Base-by-base conservation (phyloP, 768 basidiomycete species). In the Tylopilus vinaceipallidus region DNA sequence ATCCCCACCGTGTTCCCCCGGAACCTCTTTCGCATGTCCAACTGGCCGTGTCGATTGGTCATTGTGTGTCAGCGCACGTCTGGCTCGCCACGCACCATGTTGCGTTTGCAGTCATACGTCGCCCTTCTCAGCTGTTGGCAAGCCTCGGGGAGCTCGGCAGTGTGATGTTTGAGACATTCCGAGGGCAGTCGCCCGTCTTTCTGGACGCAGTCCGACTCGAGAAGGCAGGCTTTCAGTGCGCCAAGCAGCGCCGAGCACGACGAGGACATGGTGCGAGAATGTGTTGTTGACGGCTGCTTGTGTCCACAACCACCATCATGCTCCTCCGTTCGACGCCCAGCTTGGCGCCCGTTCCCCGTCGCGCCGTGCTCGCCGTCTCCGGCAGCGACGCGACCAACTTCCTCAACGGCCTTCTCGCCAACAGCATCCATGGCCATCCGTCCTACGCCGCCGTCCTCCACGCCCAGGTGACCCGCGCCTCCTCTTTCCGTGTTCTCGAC, bases 21-120 rank as follows among this genome's bases (percentile, higher is more conserved):
- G 58, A 91, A 88, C 8, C 89, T 74, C 68, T 88, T 90, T 47
- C 89, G 77, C 88, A 91, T 91, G 62, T 91, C 88, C 59, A 91
- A 69, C 88, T 91, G 43, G 23, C 33, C 1, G 29, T 13, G 7
- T 20, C 17, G 10, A n/a, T 19, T 13, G n/a, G 0, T 47, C 6
- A 42, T 47, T 22, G 53, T 19, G 27, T 3, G 35, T 42, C 42
- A 51, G 26, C 26, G 4, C 23, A 29, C 12, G 36, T 38, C 19
- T 20, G 14, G 17, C 12, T 19, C 22, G 12, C 8, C 16, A 63
- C 82, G 50, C 50, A 91, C 91, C 88, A 91, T 88, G 36, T 86
- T 89, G 50, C 91, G 78, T 68, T 95, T 95, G 72, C 93, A 95
- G 56, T 95, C 90, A 58, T 88, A 93, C 1, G 88, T 84, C 11